These are phyloP conservation scores for Ceriops tagal DNA, from an alignment of 345 rosid genomes.

Conservation along the genomic window DNA sequence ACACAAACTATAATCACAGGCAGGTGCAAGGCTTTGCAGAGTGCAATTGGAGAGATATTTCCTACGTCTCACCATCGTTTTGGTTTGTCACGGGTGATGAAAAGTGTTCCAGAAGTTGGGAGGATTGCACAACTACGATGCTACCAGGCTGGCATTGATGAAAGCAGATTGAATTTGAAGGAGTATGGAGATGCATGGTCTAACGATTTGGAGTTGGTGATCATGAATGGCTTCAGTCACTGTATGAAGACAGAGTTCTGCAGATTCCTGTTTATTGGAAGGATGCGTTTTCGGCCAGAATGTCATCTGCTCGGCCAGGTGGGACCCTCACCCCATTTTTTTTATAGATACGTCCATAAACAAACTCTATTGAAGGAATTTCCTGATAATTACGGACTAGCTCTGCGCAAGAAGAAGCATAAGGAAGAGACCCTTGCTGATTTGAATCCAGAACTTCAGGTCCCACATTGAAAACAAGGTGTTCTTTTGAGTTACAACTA, in stretches of 20 bases:
- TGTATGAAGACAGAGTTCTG: constrained; percentile 61
- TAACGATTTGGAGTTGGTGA: constrained; percentile 48
- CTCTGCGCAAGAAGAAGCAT: constrained; percentile 47
- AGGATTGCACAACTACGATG: constrained; percentile 45
- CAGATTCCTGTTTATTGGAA: constrained; percentile 84
- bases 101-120: constrained; percentile 44
- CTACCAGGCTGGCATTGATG: constrained; percentile 43
- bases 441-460: constrained; percentile 45
- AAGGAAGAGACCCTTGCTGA: constrained; percentile 55
- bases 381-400: constrained; percentile 50
- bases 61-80: constrained; percentile 71
- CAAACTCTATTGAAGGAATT: constrained; percentile 67
- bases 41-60: constrained; percentile 65
- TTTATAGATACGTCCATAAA: constrained; percentile 55
- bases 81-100: constrained; percentile 52
- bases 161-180: constrained; percentile 69
- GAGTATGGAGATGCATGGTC: constrained; percentile 67
- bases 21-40: constrained; percentile 59
- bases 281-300: constrained; percentile 67
- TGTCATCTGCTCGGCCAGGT: constrained; percentile 41
- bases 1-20: constrained; percentile 73
- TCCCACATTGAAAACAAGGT: constrained; percentile 50
- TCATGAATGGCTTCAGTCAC: constrained; percentile 48
- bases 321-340: constrained; percentile 42
- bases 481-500: constrained; percentile 73